Conservation (phyloP, 805 yeast genomes). For the Teunomyces tritomae region DNA sequence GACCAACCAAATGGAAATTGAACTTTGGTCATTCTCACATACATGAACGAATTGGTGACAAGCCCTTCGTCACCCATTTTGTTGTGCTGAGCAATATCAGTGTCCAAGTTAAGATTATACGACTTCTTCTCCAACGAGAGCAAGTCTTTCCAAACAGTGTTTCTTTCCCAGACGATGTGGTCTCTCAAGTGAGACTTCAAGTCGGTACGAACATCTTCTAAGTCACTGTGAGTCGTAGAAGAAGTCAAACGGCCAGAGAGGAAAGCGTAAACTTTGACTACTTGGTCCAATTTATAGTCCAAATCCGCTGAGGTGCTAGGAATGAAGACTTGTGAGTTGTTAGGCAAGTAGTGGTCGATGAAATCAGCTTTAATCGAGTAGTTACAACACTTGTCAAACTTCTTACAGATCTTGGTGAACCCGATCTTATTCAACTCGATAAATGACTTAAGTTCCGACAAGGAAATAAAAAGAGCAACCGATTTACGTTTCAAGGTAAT, state of each 20-base stretch:
- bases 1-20: constrained; percentile 19
- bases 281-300: constrained; percentile 51
- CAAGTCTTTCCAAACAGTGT: constrained; percentile 97
- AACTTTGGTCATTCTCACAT: constrained; percentile 16
- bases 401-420: constrained; percentile 83
- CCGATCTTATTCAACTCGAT: constrained; percentile 86
- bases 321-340: constrained; percentile 56
- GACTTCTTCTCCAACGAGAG: constrained; percentile 57
- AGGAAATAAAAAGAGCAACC: constrained; percentile 62
- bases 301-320: constrained; percentile 34
- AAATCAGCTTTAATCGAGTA: constrained; percentile 60
- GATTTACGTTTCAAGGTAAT: constrained; percentile 68
- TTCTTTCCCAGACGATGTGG: constrained; percentile 95
- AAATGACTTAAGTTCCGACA: constrained; percentile 81
- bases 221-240: constrained; percentile 47
- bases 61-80: constrained; percentile 27
- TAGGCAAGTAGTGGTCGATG: constrained; percentile 42
- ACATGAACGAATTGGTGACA: constrained; percentile 15
- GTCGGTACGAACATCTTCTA: constrained; percentile 43
- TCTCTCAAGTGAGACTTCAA: constrained; percentile 66
- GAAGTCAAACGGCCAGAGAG: constrained; percentile 35
- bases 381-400: constrained; percentile 81
- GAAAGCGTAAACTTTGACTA: constrained; percentile 54
- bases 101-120: constrained; percentile 26
- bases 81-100: constrained; percentile 10